Base-by-base conservation (phyloP, 208 protist genomes). In the Tritrichomonas foetus region DNA sequence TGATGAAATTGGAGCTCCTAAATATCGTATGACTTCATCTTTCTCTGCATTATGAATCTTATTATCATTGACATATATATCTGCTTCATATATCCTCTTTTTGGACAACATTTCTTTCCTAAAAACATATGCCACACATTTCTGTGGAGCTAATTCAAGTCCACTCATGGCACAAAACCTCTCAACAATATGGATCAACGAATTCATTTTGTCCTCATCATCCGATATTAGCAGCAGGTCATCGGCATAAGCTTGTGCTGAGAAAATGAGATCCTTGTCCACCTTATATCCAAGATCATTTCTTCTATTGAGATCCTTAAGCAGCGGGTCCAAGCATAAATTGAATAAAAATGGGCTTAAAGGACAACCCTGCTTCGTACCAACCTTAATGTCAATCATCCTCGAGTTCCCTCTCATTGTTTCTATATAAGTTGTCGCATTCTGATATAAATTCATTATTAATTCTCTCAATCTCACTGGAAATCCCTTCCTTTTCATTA, bases 321-420 rank as follows among this genome's bases (percentile, higher is more conserved):
- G 20, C 22, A 53, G 44, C 13, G 78, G 78, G 0, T 89, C 41
- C 0, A 89, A 20, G 44, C 41, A n/a, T 39, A 57, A n/a, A 5
- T 53, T 33, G 16, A 89, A 89, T 2, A 89, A 14, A 20, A 89
- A 39, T 39, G 78, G 78, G 57, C 5, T 27, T 0, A 89, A 5
- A 57, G 78, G 78, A 89, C 78, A 89, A 33, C 47, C 78, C 57
- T 89, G 78, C 44, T 89, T 89, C 22, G 41, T 8, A 13, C 78
- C 78, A 20, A 22, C 57, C 30, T 50, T 57, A 3, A 53, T 61
- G 33, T 8, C 2, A 84, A 84, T 84, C 9, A 53, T 44, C 5
- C 53, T 3, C 33, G 41, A 39, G 25, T 20, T 53, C 2, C 8
- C 1, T 1, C 33, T 84, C 16, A 1, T 20, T 9, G 36, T 53